Evolutionary conservation across 257 asterid species (phyloP).

Genomic region (Orobanche coerulescens): DNA sequence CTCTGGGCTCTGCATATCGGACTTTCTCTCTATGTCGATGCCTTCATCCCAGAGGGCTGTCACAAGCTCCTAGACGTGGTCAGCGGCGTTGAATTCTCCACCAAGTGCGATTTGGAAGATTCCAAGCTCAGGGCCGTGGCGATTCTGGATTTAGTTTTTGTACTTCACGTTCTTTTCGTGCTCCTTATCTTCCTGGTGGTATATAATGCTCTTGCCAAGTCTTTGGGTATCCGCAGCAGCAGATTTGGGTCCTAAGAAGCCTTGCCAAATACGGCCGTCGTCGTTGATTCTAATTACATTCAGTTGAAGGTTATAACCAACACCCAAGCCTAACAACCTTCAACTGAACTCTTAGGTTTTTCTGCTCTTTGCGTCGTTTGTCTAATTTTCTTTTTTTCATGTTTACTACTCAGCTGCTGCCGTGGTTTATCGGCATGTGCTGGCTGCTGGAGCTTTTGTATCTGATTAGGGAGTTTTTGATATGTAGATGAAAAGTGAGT

Average conservation of each 20-base stretch:
- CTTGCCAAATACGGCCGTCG: constrained; percentile 48
- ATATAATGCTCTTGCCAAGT: constrained; percentile 50
- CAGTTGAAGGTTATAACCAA: constrained; percentile 83
- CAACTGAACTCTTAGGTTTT: constrained; percentile 16
- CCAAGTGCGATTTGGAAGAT: constrained; percentile 90
- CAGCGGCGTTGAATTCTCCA: constrained; percentile 89
- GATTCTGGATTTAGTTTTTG: constrained; percentile 64
- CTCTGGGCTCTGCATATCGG: constrained; percentile 89
- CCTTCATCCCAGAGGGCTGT: constrained; percentile 91
- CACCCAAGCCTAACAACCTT: constrained; percentile 63
- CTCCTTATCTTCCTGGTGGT: constrained; percentile 42
- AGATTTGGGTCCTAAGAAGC: constrained; percentile 75
- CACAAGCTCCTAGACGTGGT: constrained; percentile 86
- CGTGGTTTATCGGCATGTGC: neutral
- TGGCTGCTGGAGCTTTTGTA: constrained; percentile 11
- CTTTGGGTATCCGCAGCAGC: constrained; percentile 44
- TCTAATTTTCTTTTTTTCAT: no score
- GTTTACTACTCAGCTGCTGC: neutral
- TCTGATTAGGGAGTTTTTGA: constrained; percentile 6
- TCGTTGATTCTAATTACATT: constrained; percentile 62
- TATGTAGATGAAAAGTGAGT: constrained; percentile 10
- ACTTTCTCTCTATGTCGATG: constrained; percentile 76
- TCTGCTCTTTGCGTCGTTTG: neutral
- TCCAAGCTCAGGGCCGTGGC: constrained; percentile 84
- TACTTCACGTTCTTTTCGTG: constrained; percentile 59